Evolutionary conservation across 768 basidiomycete genomes (phyloP), one percentile per base, ranked within the genome.

Genomic region (Chlorophyllum brunneum): DNA sequence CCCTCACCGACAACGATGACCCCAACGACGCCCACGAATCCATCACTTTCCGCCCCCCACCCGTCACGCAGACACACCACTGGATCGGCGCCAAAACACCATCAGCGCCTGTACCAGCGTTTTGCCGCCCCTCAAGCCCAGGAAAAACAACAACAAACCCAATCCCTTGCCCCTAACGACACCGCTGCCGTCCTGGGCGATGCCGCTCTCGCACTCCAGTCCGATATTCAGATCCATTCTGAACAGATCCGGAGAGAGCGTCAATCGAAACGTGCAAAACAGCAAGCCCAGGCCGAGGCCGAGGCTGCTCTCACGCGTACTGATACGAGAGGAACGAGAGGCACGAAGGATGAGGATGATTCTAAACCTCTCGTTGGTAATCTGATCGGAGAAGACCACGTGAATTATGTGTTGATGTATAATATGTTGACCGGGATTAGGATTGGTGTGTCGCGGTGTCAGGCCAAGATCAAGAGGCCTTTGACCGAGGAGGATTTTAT

Each of bases 341-440:
- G 59, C 42, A 45, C 43, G n/a, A 45, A 29, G 16, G 43, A 45
- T 4, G 43, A 45, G 26, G 48, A 59, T 22, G 34, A 78, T 16
- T 82, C 83, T 43, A 71, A 79, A 24, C 85, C 86, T 3, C 70
- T 95, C 10, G 91, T 98, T 0, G 97, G 97, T 0, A 98, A 98
- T 66, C 71, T 98, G 59, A 97, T 99, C 58, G 92, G 93, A n/a
- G 95, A 98, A 66, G 95, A 85, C 62, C 97, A 99, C 70, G 95
- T 88, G 67, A 99, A 99, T 73, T 99, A 98, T 60, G 91, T 98
- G 54, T 73, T 99, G 63, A 98, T 98, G 97, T 99, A 98, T 74
- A 98, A 99, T 74, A 99, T 99, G 97, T 77, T 99, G 62, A 99
- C 97, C 3, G 97, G 97, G 4, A 99, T 99, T 56, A 82, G 97